Evolutionary conservation across 768 basidiomycete genomes (phyloP), one percentile per base, ranked within the genome.

Genomic region (Strobilomyces echinocephalus): DNA sequence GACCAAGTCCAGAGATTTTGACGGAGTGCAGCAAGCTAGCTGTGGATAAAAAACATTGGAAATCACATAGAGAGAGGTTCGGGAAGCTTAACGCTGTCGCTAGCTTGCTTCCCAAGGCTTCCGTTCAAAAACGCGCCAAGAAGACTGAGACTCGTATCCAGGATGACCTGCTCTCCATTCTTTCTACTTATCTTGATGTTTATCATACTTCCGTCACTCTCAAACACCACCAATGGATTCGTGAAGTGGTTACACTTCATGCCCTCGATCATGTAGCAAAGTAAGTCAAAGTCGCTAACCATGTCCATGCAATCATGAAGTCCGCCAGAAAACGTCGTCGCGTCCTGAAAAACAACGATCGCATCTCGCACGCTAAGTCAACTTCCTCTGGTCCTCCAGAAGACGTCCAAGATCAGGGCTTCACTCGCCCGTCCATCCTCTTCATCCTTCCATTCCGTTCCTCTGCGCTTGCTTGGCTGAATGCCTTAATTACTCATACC

Each of bases 341-440:
- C 9, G 79, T 99, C 33, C 76, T 97, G 2, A 95, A 95, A 70
- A 97, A 95, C 70, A 98, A 97, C 63, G 92, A 95, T 58, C 88
- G 88, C 38, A 77, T 97, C n/a, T 78, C 88, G 0, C 81, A 85
- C 58, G 82, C 84, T 10, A 70, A 78, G 10, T 86, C 89, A 68
- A 67, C 77, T 15, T 74, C 78, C 46, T 71, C 73, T 8, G 74
- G 82, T 21, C 76, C 80, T 2, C 84, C 85, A 2, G 83, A 86
- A 69, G 84, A 91, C 55, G 79, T 90, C 14, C 91, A 91, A 72
- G 97, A 99, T 65, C 97, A 98, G 78, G 95, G 95, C 26, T 98
- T 97, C 72, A 97, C 95, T 8, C 88, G 97, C 6, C 95, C 97
- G 10, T 94, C 95, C 18, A 76, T 95, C 28, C 88, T 99, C 43